phyloP scores from a whole-genome alignment of 2,329 filamentous ascomycete species.

The Sarocladium oryzae region DNA sequence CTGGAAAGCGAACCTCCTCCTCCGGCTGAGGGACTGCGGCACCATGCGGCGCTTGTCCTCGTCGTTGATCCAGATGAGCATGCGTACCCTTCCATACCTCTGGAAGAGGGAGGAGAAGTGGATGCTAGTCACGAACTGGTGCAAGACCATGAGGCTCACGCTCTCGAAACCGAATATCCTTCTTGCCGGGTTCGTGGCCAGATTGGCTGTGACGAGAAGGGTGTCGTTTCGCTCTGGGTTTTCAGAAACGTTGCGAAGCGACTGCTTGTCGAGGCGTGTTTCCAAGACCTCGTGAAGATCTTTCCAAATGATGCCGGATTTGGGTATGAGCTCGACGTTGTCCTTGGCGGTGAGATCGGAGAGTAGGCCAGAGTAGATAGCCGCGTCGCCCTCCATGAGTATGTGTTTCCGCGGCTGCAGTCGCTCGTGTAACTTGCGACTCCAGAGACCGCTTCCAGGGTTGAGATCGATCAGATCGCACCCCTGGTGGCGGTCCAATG shows the following conservation, averaged over 20 bases:
- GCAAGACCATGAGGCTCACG: conserved; percentile 49
- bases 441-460: conserved; percentile 75
- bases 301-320: conserved; percentile 53
- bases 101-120: conserved; percentile 58
- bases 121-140: conserved; percentile 56
- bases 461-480: conserved; percentile 86
- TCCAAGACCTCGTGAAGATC: conserved; percentile 49
- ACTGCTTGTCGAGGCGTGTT: conserved; percentile 50
- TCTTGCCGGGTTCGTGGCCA: conserved; percentile 48
- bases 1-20: conserved; percentile 52
- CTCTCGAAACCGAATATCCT: conserved; percentile 47
- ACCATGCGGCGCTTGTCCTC: conserved; percentile 53
- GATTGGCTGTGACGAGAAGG: conserved; percentile 66
- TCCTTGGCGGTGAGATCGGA: conserved; percentile 45
- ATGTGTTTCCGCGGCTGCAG: conserved; percentile 77
- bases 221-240: conserved; percentile 56
- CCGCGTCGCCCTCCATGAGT: conserved; percentile 65
- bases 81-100: conserved; percentile 69
- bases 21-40: conserved; percentile 49
- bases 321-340: conserved; percentile 43
- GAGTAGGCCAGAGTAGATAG: conserved; percentile 55
- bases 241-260: conserved; percentile 22
- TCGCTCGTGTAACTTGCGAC: conserved; percentile 64
- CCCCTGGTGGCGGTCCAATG: conserved; percentile 62
- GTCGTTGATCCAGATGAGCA: conserved; percentile 66